Evolutionary conservation across 441 rosid genomes (phyloP), one percentile per base, ranked within the genome.

Genomic region (Gossypium laxum): DNA sequence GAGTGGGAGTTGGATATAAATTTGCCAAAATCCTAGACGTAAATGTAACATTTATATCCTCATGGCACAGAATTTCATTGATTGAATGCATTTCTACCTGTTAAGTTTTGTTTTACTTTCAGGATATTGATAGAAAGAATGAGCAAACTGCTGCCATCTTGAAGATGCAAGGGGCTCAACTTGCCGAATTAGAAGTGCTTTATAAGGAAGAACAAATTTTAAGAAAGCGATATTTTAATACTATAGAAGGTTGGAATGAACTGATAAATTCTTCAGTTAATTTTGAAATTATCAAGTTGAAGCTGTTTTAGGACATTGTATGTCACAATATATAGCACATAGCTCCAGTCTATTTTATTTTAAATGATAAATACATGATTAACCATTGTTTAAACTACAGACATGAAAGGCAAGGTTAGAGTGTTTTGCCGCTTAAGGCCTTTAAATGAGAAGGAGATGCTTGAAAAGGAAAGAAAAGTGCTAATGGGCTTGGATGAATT

Each of bases 101-200:
- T 66, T 30, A 21, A 38, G 32, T 43, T 77, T 55, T 65, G 52
- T 65, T 75, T 41, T 77, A 57, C 18, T 70, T 75, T 73, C 72
- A 94, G 99, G 99, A 94, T 80, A 94, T 90, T 67, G 98, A 94
- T 72, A 82, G 98, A 79, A 92, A 94, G 79, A 94, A 94, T 77
- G 94, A 90, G 80, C 98, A 89, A 83, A 94, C 98, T 75, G 97
- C 98, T 76, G 85, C 95, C 67, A 90, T 94, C 79, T 80, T 94
- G 85, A 94, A 88, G 84, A 92, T 88, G 99, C 99, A 94, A 77
- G 94, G 88, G 68, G 81, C 87, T 70, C 98, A 92, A 85, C 90
- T 94, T 77, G 91, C 91, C 48, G 99, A 92, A 81, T 78, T 90
- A 57, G 98, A 94, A 80, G 76, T 73, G 3, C 90, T 89, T 51